Conservation (phyloP, 768 basidiomycete genomes). For the Pleurotus giganteus region DNA sequence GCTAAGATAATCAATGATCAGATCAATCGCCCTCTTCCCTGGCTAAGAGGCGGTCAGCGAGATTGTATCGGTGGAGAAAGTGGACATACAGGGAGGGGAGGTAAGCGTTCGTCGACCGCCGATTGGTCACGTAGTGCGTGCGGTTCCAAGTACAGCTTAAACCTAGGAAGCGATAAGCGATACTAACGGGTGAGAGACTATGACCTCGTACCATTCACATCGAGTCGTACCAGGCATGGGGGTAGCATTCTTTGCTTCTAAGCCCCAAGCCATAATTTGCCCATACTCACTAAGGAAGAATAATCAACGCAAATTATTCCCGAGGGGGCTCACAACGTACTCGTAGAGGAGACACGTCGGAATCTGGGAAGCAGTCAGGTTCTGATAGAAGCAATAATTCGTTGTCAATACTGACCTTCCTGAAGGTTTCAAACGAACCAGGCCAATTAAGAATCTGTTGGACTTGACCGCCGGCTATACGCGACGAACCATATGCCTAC, state of each 20-base stretch:
- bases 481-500: slow-evolving; percentile 84
- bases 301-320: neutral
- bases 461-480: slow-evolving; percentile 73
- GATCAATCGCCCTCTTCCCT: slow-evolving; percentile 72
- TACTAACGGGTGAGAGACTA: neutral
- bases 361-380: slow-evolving; percentile 34
- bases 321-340: neutral
- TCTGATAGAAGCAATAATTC: neutral
- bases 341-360: slow-evolving; percentile 87
- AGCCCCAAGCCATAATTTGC: slow-evolving; percentile 77
- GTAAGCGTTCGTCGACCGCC: slow-evolving; percentile 73
- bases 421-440: slow-evolving; percentile 80
- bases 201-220: slow-evolving; percentile 40
- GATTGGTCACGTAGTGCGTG: slow-evolving; percentile 72
- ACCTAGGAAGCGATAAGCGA: slow-evolving; percentile 38
- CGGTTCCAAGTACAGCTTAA: slow-evolving; percentile 87
- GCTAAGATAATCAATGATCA: slow-evolving; percentile 81
- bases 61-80: slow-evolving; percentile 5
- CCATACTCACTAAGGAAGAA: slow-evolving; percentile 43
- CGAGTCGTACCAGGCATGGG: slow-evolving; percentile 60
- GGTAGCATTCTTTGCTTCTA: slow-evolving; percentile 82
- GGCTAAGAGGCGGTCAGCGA: slow-evolving; percentile 38
- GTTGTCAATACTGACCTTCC: slow-evolving; percentile 49
- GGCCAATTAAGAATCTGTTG: slow-evolving; percentile 90
- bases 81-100: slow-evolving; percentile 67